Evolutionary conservation across 2,329 filamentous ascomycete species (phyloP).

Genomic region (Dactylellina cionopaga): DNA sequence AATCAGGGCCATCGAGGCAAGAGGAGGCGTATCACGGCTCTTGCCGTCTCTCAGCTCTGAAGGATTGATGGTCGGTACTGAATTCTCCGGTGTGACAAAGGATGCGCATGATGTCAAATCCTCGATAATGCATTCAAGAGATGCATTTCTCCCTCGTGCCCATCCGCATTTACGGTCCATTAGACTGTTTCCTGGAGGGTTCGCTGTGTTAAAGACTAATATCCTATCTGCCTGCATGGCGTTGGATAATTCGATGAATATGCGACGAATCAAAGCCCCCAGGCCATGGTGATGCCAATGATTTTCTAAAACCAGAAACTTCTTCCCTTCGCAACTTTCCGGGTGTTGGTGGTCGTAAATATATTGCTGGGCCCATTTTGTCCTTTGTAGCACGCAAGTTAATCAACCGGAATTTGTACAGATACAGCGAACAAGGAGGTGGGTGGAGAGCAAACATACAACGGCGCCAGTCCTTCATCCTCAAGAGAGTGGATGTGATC

Average conservation of each 20-base stretch:
- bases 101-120: conserved; percentile 37
- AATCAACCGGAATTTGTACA: not conserved
- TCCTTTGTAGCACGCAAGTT: conserved; percentile 20
- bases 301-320: conserved; percentile 39
- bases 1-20: conserved; percentile 17
- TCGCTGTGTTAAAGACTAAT: conserved; percentile 14
- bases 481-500: conserved; percentile 38
- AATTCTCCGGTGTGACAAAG: conserved; percentile 32
- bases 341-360: conserved; percentile 48
- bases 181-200: conserved; percentile 33
- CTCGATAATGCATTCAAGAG: conserved; percentile 39
- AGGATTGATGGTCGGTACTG: conserved; percentile 7
- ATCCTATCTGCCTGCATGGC: conserved; percentile 37
- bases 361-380: conserved; percentile 46
- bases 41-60: conserved; percentile 4
- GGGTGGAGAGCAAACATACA: conserved; percentile 22
- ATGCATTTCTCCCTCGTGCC: not conserved
- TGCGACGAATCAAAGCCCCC: conserved; percentile 31
- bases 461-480: conserved; percentile 28
- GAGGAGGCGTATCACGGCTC: conserved; percentile 9
- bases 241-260: conserved; percentile 32
- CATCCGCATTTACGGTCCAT: conserved; percentile 21
- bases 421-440: too few species aligned
- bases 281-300: conserved; percentile 43
- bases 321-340: conserved; percentile 31